These are phyloP conservation scores for Colletotrichum lini DNA, from an alignment of 2,329 filamentous ascomycete species.

Conservation along the genomic window DNA sequence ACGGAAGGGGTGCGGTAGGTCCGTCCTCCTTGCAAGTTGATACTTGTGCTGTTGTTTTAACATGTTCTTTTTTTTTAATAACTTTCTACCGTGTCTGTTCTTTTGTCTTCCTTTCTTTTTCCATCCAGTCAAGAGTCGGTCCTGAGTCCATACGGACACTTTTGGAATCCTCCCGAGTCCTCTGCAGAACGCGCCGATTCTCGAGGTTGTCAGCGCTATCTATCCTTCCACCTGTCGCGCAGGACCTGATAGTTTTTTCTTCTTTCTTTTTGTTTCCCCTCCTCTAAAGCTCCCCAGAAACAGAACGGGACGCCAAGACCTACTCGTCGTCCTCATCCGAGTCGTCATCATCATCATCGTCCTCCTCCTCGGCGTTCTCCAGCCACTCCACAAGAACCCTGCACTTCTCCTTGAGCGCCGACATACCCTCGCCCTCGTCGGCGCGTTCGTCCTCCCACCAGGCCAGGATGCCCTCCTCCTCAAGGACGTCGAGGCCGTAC, in stretches of 20 bases:
- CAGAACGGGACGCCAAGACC: slow-evolving; percentile 27
- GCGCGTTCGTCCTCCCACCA: slow-evolving; percentile 89
- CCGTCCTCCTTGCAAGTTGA: too few relatives aligned
- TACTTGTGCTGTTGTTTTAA: not conserved
- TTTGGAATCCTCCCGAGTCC: too few relatives aligned
- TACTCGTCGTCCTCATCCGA: slow-evolving; percentile 53
- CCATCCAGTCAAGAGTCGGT: too few relatives aligned
- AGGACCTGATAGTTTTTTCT: too few relatives aligned
- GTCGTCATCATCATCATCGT: slow-evolving; percentile 76
- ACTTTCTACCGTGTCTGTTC: not conserved
- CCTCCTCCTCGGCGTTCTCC: slow-evolving; percentile 81
- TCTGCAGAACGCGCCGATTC: not conserved
- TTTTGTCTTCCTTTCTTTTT: not conserved
- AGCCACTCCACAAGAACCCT: slow-evolving; percentile 87
- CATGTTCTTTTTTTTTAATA: not conserved
- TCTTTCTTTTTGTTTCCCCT: not conserved
- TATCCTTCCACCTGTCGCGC: not conserved
- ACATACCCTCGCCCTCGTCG: slow-evolving; percentile 77
- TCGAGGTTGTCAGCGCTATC: not conserved
- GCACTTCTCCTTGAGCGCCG: slow-evolving; percentile 79
- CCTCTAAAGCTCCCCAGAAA: slow-evolving; percentile 2
- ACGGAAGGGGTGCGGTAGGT: too few relatives aligned
- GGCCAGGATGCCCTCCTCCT: slow-evolving; percentile 87
- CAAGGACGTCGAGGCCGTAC: slow-evolving; percentile 86
- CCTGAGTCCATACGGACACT: not conserved